Evolutionary conservation across 2,329 filamentous ascomycete genomes (phyloP), one percentile per base, ranked within the genome.

Genomic region (Claviceps sp.): DNA sequence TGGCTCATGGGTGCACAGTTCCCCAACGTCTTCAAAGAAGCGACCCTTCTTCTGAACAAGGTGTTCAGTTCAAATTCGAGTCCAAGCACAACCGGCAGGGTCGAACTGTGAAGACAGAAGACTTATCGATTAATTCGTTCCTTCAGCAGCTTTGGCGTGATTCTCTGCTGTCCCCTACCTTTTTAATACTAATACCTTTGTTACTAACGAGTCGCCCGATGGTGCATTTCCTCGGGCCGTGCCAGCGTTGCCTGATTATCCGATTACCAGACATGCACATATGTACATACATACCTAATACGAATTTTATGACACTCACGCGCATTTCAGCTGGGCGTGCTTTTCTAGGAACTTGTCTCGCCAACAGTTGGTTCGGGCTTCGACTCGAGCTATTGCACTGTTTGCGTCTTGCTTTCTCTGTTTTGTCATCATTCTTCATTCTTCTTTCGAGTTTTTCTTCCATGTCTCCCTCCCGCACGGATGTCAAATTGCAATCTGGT

Each of bases 401-500:
- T 20, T 22, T 20, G 9, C 9, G 40, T 47, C 8, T 43, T 42
- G 38, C 43, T 30, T 48, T 49, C 20, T 30, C 43, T 42, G 3
- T 20, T 41, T 41, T 41, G 14, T 41, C 38, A 20, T 44, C n/a
- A n/a, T n/a, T n/a, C n/a, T n/a, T 18, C 8, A 38, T 16, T 3
- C 11, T 14, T 46, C 3, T 18, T 37, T 48, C n/a, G 4, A 9
- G 11, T n/a, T n/a, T 9, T 30, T n/a, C 5, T 47, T 18, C 7
- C 5, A 22, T 1, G 2, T 16, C 11, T 38, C 18, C 13, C 16
- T 36, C 59, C 72, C 91, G 90, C 90, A 95, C 87, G 85, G 87
- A 95, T 95, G 89, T 96, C 89, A 95, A 95, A 95, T 95, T 96
- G 82, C 90, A 93, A 91, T 85, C 76, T 80, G 80, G 84, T 82